A percentile compares a stretch with the other conserved stretches of the same genome.
phyloP scores from a whole-genome alignment of 2,329 filamentous ascomycete species.

The Trichoderma guizhouense region DNA sequence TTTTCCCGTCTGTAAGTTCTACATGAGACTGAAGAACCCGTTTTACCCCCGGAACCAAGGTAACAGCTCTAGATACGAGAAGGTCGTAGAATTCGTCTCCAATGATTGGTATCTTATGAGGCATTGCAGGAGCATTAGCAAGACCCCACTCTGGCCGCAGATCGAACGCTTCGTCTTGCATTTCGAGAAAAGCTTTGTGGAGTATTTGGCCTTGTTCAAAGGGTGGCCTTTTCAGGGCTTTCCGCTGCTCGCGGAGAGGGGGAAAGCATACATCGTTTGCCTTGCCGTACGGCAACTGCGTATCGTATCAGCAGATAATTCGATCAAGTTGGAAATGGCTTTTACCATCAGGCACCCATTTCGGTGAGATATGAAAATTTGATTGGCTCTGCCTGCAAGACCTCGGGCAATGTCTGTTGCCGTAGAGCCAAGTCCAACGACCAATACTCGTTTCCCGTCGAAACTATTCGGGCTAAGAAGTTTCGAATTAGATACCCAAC shows the following conservation, averaged over 20 bases:
- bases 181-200: background rate
- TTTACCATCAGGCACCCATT: constrained; percentile 24
- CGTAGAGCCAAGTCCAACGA: constrained; percentile 45
- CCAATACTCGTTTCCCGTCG: constrained; percentile 37
- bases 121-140: background rate
- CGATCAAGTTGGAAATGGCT: no score
- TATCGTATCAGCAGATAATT: constrained; percentile 26
- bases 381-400: constrained; percentile 29
- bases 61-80: constrained; percentile 36
- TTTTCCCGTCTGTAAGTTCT: constrained; percentile 30
- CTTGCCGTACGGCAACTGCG: constrained; percentile 32
- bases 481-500: background rate
- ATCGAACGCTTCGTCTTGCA: background rate
- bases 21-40: constrained; percentile 26
- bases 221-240: background rate
- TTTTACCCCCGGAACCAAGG: constrained; percentile 30
- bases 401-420: constrained; percentile 30
- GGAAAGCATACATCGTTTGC: constrained; percentile 3
- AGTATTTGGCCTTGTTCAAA: background rate
- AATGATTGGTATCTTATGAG: constrained; percentile 26
- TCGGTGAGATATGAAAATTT: constrained; percentile 25
- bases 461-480: constrained; percentile 22
- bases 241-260: background rate
- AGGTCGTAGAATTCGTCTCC: constrained; percentile 31
- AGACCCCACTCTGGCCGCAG: constrained; percentile 6